A percentile compares a stretch with the other conserved stretches of the same genome.
Conservation (phyloP, 2,329 filamentous ascomycete species). For the Xylariaceae sp. region DNA sequence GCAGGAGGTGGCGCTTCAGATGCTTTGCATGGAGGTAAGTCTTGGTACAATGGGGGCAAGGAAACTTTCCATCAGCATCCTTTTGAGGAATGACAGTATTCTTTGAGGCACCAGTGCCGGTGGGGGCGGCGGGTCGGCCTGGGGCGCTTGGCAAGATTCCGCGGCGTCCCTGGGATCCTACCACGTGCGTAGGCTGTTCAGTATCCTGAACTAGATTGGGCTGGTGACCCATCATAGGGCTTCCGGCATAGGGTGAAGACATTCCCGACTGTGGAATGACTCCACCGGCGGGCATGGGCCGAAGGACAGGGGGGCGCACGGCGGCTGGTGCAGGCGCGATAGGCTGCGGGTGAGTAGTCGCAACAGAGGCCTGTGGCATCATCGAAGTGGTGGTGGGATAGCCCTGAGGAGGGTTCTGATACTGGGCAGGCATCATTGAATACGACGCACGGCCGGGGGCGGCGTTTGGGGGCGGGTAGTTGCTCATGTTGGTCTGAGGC, state of each 20-base stretch:
- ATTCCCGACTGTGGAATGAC: constrained; percentile 55
- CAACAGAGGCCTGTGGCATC: constrained; percentile 61
- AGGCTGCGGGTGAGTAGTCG: constrained; percentile 66
- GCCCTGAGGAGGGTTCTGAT: constrained; percentile 48
- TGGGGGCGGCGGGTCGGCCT: constrained; percentile 71
- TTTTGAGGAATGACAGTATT: constrained; percentile 83
- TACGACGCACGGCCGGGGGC: constrained; percentile 44
- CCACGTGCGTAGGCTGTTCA: constrained; percentile 79
- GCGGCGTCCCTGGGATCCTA: constrained; percentile 87
- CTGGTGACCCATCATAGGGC: constrained; percentile 49
- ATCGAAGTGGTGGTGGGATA: constrained; percentile 55
- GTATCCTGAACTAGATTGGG: constrained; percentile 50
- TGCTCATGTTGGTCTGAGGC: constrained; percentile 47
- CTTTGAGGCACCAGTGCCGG: constrained; percentile 66
- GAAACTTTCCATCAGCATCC: constrained; percentile 96
- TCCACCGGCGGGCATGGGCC: constrained; percentile 66
- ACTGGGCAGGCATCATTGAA: constrained; percentile 51
- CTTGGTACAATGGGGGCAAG: constrained; percentile 96
- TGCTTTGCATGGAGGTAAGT: constrained; percentile 97
- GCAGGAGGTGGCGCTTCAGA: constrained; percentile 87
- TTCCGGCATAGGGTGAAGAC: constrained; percentile 55
- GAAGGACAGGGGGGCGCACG: constrained; percentile 55
- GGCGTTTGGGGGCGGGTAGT: constrained; percentile 29
- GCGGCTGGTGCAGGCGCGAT: constrained; percentile 66
- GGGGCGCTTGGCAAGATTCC: constrained; percentile 89